Evolutionary conservation across 176 grass and related monocot species (phyloP).

Genomic region (Alloteropsis semialata): DNA sequence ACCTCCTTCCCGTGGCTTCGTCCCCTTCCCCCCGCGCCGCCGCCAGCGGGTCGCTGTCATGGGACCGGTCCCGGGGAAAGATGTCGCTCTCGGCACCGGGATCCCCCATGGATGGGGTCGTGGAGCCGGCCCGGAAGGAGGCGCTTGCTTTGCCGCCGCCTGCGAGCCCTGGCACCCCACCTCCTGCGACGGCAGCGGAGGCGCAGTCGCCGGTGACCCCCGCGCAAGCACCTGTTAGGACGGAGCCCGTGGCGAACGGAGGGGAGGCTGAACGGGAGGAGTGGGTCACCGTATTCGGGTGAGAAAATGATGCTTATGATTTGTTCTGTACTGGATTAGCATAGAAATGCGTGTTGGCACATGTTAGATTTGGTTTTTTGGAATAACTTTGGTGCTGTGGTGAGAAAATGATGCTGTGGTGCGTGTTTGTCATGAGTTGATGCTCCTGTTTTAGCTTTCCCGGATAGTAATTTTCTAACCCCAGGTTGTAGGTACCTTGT

Average conservation of each 20-base stretch:
- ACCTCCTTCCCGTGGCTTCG: slow-evolving; percentile 56
- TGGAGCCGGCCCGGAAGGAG: slow-evolving; percentile 38
- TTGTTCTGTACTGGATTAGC: background rate
- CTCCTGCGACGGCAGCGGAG: slow-evolving; percentile 28
- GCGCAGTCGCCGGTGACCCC: slow-evolving; percentile 48
- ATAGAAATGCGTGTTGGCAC: background rate
- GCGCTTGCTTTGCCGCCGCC: slow-evolving; percentile 42
- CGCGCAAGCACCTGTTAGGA: slow-evolving; percentile 25
- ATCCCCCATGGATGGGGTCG: slow-evolving; percentile 49
- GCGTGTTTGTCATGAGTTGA: background rate
- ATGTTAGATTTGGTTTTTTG: slow-evolving; percentile 14
- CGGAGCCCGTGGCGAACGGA: slow-evolving; percentile 28
- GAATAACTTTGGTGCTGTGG: background rate
- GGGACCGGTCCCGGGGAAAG: slow-evolving; percentile 41
- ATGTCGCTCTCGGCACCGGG: slow-evolving; percentile 6
- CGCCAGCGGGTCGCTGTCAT: slow-evolving; percentile 35
- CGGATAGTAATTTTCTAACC: background rate
- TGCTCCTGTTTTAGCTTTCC: background rate
- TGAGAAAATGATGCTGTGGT: background rate
- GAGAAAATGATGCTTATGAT: slow-evolving; percentile 21
- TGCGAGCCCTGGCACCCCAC: slow-evolving; percentile 32
- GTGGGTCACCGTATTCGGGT: slow-evolving; percentile 98
- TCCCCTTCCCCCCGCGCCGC: slow-evolving; percentile 44
- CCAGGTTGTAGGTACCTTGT: background rate
- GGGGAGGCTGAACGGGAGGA: slow-evolving; percentile 55